Evolutionary conservation across 2,329 filamentous ascomycete genomes (phyloP).

Genomic region (Fusarium transvaalense): DNA sequence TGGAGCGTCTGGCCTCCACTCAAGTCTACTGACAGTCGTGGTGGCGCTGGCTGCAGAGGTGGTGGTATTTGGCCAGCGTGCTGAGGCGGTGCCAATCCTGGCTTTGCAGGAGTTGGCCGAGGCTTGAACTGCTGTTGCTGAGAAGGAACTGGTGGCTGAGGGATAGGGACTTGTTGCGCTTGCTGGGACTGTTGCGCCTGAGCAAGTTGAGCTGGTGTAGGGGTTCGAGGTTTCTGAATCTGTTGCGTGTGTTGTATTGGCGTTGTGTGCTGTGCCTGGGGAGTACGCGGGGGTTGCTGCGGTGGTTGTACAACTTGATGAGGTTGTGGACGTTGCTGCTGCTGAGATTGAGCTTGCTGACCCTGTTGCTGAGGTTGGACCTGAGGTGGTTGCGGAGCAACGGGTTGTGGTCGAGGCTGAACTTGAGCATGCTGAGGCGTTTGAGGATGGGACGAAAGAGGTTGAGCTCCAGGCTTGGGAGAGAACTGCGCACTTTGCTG

Average conservation of each 20-base stretch:
- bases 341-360: conserved; percentile 33
- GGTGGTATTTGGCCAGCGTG: conserved; percentile 53
- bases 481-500: conserved; percentile 41
- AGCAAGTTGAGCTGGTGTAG: conserved; percentile 18
- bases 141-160: conserved; percentile 37
- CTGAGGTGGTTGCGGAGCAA: conserved; percentile 42
- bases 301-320: conserved; percentile 33
- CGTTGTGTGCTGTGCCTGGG: conserved; percentile 40
- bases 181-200: conserved; percentile 37
- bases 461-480: conserved; percentile 38
- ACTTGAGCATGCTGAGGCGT: conserved; percentile 39
- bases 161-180: conserved; percentile 33
- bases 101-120: conserved; percentile 47
- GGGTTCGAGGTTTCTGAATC: conserved; percentile 37
- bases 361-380: conserved; percentile 33
- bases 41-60: conserved; percentile 53
- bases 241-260: conserved; percentile 37
- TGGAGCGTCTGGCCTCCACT: conserved; percentile 44
- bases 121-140: conserved; percentile 43
- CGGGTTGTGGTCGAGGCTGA: conserved; percentile 39
- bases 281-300: conserved; percentile 39
- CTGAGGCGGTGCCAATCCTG: conserved; percentile 54
- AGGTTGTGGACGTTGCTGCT: conserved; percentile 39
- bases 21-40: conserved; percentile 43
- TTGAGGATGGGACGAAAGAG: conserved; percentile 41